These are phyloP conservation scores for Beauveria scarabaeidicola DNA, from an alignment of 2,329 filamentous ascomycete genomes.

Conservation along the genomic window DNA sequence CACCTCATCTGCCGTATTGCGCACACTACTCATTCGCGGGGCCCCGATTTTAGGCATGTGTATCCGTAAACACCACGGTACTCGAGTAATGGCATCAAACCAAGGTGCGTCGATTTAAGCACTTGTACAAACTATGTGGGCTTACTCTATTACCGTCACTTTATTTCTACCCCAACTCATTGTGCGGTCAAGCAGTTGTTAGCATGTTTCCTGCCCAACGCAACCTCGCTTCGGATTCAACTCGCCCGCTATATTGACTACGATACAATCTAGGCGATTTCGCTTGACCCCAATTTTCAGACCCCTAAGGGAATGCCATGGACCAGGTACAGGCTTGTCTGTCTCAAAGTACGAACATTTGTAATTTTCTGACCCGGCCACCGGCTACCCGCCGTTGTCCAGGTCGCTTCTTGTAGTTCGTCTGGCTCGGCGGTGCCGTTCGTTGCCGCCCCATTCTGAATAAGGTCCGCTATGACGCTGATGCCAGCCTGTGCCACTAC, in stretches of 20 bases:
- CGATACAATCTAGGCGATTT: not conserved
- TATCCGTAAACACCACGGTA: not conserved
- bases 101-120: not conserved
- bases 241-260: not conserved
- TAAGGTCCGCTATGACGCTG: conserved; percentile 2
- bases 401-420: not conserved
- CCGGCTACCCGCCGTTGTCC: not conserved
- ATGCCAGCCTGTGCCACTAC: not conserved
- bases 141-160: not conserved
- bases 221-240: not conserved
- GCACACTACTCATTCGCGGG: conserved; percentile 6
- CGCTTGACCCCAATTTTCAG: not conserved
- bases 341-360: conserved; percentile 2
- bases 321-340: not conserved
- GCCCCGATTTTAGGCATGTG: conserved; percentile 3
- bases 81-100: conserved; percentile 9
- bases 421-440: conserved; percentile 11
- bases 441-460: conserved; percentile 1
- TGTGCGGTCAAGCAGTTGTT: not conserved
- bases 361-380: not conserved
- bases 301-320: not conserved
- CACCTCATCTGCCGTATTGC: conserved; percentile 3
- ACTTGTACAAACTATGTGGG: not conserved
- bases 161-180: not conserved
- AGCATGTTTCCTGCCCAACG: not conserved